Percentiles rank a stretch among this genome's conserved stretches.
These are phyloP conservation scores for Phytophthora melonis DNA, from an alignment of 352 stramenopile genomes.

Conservation along the genomic window DNA sequence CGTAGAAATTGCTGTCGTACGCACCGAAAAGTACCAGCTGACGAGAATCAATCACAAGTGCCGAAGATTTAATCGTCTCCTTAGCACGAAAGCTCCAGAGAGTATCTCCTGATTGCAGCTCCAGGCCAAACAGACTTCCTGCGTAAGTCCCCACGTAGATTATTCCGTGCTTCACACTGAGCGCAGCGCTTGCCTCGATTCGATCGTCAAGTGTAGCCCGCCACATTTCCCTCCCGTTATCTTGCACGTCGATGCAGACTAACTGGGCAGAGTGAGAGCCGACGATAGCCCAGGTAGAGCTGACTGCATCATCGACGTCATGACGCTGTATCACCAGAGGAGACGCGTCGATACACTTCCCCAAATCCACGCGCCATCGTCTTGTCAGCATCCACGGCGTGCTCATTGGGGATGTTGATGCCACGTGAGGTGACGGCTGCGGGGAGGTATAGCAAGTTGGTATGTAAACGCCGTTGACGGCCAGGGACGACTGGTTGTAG, in stretches of 20 bases:
- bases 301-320: background rate
- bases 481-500: conserved; percentile 39
- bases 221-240: conserved; percentile 43
- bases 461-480: conserved; percentile 15
- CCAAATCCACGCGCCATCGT: conserved; percentile 49
- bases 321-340: conserved; percentile 51
- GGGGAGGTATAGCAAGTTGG: conserved; percentile 22
- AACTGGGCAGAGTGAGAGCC: conserved; percentile 61
- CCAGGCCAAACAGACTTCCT: conserved; percentile 56
- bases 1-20: conserved; percentile 64
- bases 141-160: conserved; percentile 69
- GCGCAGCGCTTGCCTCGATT: conserved; percentile 60
- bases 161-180: conserved; percentile 40
- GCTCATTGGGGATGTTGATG: background rate
- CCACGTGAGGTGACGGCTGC: background rate
- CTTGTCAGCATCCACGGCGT: conserved; percentile 25
- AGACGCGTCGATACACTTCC: conserved; percentile 75
- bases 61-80: conserved; percentile 61
- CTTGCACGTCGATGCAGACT: conserved; percentile 52
- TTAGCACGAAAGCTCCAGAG: conserved; percentile 49
- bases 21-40: conserved; percentile 56
- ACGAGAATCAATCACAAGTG: conserved; percentile 51
- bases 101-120: conserved; percentile 36
- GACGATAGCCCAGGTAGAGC: conserved; percentile 44
- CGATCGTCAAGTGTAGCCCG: conserved; percentile 56